Evolutionary conservation across 768 basidiomycete species (phyloP), one percentile per base, ranked within the genome.

Genomic region (Clitopilus passeckerianus): DNA sequence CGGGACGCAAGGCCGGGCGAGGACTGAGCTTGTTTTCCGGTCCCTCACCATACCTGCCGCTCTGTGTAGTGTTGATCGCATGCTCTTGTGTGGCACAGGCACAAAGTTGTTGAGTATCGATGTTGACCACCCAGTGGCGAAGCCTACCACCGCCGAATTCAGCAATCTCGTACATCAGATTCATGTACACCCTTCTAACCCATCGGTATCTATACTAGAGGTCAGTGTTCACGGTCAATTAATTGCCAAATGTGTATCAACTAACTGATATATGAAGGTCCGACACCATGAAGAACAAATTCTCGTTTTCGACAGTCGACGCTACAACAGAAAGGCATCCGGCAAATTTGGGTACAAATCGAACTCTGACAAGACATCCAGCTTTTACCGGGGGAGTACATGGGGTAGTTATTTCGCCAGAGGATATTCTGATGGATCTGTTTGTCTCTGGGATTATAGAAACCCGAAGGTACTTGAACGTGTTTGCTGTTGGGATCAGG

Each of bases 401-500:
- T 66, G 67, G 64, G 70, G 69, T 59, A 72, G 70, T 56, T 72
- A 78, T 59, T 84, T 81, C 67, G 76, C 74, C 35, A 78, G 75
- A 59, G 78, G 79, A 16, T 80, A 72, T 65, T 69, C 70, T 34
- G 81, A 83, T 62, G 77, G 78, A 16, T 63, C 61, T 27, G 72
- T 82, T 27, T 65, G 74, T 12, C 63, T 81, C 27, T 82, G 81
- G 80, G 84, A 84, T 65, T 79, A 75, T 68, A 74, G 83, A 30
- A 79, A 80, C 55, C 62, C 60, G 14, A 77, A 77, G 74, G 82
- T 79, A 72, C 34, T 52, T 57, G 34, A 56, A 37, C 60, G 55
- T 58, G 60, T 57, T 61, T 54, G 50, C 34, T 23, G 37, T n/a
- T 41, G 10, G 37, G 12, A 15, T 30, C 27, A 30, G 18, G 24